These are phyloP conservation scores for Kodamaea nitidulidarum DNA, from an alignment of 805 yeast genomes.

Conservation along the genomic window DNA sequence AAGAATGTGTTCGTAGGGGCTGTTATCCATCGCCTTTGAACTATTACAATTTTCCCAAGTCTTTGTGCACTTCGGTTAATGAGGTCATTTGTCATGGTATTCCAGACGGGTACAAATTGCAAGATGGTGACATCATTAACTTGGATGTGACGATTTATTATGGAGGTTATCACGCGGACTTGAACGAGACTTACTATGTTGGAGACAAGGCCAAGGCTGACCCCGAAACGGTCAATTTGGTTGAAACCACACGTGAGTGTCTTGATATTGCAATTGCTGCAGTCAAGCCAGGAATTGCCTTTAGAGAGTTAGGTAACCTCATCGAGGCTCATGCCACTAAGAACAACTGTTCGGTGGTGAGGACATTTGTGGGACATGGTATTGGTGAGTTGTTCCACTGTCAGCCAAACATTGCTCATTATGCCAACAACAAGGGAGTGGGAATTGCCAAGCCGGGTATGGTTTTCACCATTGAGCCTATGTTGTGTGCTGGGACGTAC, in stretches of 20 bases:
- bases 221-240: slow-evolving; percentile 79
- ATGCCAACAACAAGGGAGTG: slow-evolving; percentile 86
- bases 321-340: slow-evolving; percentile 83
- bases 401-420: slow-evolving; percentile 91
- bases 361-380: slow-evolving; percentile 93
- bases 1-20: slow-evolving; percentile 81
- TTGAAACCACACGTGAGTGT: slow-evolving; percentile 83
- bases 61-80: slow-evolving; percentile 89
- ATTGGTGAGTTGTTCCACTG: slow-evolving; percentile 83
- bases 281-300: slow-evolving; percentile 89
- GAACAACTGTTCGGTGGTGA: slow-evolving; percentile 79
- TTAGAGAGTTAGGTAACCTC: slow-evolving; percentile 80
- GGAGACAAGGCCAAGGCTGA: slow-evolving; percentile 83
- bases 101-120: slow-evolving; percentile 81
- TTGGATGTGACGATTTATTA: slow-evolving; percentile 82
- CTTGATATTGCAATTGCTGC: slow-evolving; percentile 75
- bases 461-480: slow-evolving; percentile 96
- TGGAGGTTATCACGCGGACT: slow-evolving; percentile 88
- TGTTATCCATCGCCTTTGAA: slow-evolving; percentile 95
- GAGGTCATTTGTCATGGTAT: slow-evolving; percentile 97
- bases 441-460: slow-evolving; percentile 95
- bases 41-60: slow-evolving; percentile 89
- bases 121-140: slow-evolving; percentile 94
- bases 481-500: slow-evolving; percentile 83
- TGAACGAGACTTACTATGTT: slow-evolving; percentile 94